Percentiles rank a stretch among this genome's conserved stretches.
phyloP scores from a whole-genome alignment of 2,329 filamentous ascomycete species.

The Claviceps digitariae region DNA sequence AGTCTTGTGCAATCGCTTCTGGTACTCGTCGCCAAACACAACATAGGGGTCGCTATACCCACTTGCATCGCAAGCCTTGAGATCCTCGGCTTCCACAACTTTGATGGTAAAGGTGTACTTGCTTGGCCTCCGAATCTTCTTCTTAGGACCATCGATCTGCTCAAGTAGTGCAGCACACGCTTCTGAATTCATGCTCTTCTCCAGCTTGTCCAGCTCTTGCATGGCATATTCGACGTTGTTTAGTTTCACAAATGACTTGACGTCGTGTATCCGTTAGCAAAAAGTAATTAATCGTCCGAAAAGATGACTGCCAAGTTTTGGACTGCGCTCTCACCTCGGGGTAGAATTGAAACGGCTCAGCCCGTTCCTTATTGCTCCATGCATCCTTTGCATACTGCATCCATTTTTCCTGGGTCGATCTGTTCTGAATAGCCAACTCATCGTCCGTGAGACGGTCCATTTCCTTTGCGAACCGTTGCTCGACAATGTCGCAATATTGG shows the following conservation, averaged over 20 bases:
- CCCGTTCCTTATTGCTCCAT: slow-evolving; percentile 81
- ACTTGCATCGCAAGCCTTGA: slow-evolving; percentile 95
- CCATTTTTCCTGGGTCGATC: slow-evolving; percentile 83
- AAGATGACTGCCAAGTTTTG: background rate
- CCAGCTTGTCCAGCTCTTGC: slow-evolving; percentile 79
- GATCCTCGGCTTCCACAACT: slow-evolving; percentile 91
- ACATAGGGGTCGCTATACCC: slow-evolving; percentile 94
- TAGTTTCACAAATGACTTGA: slow-evolving; percentile 92
- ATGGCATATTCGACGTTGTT: slow-evolving; percentile 97
- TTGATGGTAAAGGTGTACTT: slow-evolving; percentile 99
- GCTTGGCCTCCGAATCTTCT: slow-evolving; percentile 50
- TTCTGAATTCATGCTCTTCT: slow-evolving; percentile 83
- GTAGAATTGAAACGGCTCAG: slow-evolving; percentile 94
- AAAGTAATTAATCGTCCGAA: background rate
- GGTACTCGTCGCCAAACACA: slow-evolving; percentile 91
- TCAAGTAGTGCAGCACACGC: slow-evolving; percentile 73
- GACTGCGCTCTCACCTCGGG: slow-evolving; percentile 51
- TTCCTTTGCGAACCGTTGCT: slow-evolving; percentile 72
- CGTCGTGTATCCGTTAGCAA: slow-evolving; percentile 15
- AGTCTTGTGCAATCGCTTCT: slow-evolving; percentile 91
- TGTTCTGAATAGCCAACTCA: slow-evolving; percentile 63
- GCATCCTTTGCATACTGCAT: slow-evolving; percentile 89
- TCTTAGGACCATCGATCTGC: slow-evolving; percentile 56
- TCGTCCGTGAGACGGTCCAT: slow-evolving; percentile 88
- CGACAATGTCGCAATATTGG: slow-evolving; percentile 82